phyloP scores from a whole-genome alignment of 257 asterid genomes.

The Echites panduratus region DNA sequence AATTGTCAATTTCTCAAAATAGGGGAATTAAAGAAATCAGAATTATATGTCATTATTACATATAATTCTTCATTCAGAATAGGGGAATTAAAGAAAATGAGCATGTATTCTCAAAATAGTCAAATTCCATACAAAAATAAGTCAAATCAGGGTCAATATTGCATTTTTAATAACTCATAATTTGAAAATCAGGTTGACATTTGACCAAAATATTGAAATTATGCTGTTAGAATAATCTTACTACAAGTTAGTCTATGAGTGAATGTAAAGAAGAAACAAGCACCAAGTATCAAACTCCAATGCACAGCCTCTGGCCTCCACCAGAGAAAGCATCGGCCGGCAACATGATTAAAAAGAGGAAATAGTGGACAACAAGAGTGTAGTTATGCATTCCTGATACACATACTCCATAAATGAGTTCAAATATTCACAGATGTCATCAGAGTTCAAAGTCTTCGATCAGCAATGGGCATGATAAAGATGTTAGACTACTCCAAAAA shows the following conservation, averaged over 20 bases:
- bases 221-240: not conserved
- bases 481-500: not conserved
- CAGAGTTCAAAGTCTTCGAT: not conserved
- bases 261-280: conserved; percentile 4
- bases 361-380: not conserved
- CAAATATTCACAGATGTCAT: not conserved
- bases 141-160: not conserved
- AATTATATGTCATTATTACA: too few species aligned
- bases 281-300: too few species aligned
- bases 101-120: not conserved
- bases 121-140: not conserved
- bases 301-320: too few species aligned
- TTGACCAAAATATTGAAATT: not conserved
- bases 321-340: too few species aligned
- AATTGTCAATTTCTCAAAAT: too few species aligned
- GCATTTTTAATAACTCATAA: not conserved
- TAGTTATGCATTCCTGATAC: not conserved
- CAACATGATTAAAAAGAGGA: not conserved
- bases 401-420: not conserved
- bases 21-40: too few species aligned
- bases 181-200: not conserved
- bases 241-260: too few species aligned
- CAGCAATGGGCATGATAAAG: not conserved
- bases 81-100: not conserved
- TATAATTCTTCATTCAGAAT: not conserved